These are phyloP conservation scores for Aegle marmelos DNA, from an alignment of 345 rosid genomes.

Conservation along the genomic window DNA sequence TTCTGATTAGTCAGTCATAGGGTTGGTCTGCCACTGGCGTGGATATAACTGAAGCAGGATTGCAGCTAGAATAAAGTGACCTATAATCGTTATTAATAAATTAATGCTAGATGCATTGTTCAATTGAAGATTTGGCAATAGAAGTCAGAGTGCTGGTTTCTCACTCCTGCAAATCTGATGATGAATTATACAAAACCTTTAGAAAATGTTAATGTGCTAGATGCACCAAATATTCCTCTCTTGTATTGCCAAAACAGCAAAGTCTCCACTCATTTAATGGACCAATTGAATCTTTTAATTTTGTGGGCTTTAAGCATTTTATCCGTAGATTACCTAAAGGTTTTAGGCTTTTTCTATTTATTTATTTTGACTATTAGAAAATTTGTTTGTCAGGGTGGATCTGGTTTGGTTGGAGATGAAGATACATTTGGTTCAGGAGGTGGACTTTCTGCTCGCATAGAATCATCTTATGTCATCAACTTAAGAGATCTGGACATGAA, in stretches of 20 bases:
- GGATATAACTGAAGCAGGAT: conserved; percentile 1
- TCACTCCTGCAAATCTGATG: not conserved
- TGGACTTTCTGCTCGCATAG: conserved; percentile 62
- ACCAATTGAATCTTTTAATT: not conserved
- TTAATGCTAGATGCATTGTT: conserved; percentile 5
- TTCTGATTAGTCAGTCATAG: not conserved
- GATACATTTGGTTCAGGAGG: conserved; percentile 65
- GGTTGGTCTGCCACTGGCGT: not conserved
- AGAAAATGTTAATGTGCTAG: not conserved
- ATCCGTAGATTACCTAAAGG: not conserved
- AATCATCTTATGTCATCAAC: conserved; percentile 81
- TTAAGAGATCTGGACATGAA: conserved; percentile 85
- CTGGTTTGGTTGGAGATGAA: conserved; percentile 91
- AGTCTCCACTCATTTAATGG: not conserved
- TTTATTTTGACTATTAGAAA: not conserved
- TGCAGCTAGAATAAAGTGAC: not conserved
- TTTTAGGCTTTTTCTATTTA: not conserved
- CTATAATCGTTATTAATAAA: not conserved
- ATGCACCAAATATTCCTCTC: not conserved
- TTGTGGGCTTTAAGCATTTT: not conserved
- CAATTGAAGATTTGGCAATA: not conserved
- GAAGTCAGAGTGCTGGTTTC: not conserved
- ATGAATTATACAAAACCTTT: not conserved
- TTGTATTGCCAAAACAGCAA: not conserved
- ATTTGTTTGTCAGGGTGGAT: conserved; percentile 54